phyloP scores from a whole-genome alignment of 2,329 filamentous ascomycete genomes.

The Colletotrichum tanaceti region DNA sequence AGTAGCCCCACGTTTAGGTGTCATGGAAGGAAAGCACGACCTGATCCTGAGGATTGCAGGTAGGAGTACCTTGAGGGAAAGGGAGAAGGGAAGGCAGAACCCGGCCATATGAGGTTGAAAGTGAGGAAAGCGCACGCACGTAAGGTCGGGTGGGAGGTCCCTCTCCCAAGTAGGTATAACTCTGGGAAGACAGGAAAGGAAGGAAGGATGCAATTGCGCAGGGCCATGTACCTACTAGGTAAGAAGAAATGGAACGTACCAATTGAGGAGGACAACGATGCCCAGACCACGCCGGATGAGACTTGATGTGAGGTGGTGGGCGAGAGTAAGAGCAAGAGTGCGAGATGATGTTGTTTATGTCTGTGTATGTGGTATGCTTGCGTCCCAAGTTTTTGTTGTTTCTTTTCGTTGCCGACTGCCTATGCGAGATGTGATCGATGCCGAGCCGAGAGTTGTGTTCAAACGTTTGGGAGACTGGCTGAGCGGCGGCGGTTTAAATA shows the following conservation, averaged over 20 bases:
- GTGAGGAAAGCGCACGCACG: constrained; percentile 6
- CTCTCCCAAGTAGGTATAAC: too few relatives aligned
- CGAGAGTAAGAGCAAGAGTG: neutral
- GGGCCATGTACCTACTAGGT: too few relatives aligned
- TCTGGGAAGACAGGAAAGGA: too few relatives aligned
- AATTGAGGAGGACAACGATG: neutral
- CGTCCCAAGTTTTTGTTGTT: constrained; percentile 9
- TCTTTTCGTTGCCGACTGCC: constrained; percentile 25
- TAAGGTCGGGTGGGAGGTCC: neutral
- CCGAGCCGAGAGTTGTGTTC: neutral
- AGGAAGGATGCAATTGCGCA: neutral
- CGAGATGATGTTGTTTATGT: neutral
- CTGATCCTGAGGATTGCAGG: neutral
- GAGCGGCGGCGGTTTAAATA: neutral
- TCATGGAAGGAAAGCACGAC: constrained; percentile 1
- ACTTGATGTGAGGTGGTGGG: neutral
- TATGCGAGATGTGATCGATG: constrained; percentile 13
- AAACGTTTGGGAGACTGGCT: constrained; percentile 18
- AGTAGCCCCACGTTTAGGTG: constrained; percentile 7
- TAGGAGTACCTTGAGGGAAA: neutral
- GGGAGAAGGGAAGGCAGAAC: neutral
- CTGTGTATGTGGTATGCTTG: neutral
- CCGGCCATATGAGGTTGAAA: neutral
- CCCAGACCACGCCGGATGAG: neutral
- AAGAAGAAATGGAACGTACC: neutral